Base-by-base conservation (phyloP, 2,329 filamentous ascomycete species). In the Exophiala phaeomuriformis region DNA sequence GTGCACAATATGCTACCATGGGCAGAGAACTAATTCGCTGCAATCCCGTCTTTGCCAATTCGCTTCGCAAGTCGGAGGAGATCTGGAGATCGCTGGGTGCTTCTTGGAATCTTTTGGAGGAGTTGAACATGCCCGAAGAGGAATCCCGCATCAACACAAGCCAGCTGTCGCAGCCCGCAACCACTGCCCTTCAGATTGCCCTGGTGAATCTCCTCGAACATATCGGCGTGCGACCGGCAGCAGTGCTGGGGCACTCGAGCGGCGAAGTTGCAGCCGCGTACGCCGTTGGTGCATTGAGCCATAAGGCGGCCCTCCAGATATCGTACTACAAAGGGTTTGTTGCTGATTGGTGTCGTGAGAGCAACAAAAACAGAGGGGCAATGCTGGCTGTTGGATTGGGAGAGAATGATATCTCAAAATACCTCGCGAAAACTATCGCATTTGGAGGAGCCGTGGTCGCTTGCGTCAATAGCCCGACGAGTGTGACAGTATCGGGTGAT, bases 1-100 rank as follows among this genome's bases (percentile, higher is more conserved):
- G 69, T 1, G 65, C 69, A 2, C 68, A 71, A 37, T 71, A 66
- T 64, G 37, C 60, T 1, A 56, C 45, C 0, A 71, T 71, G 69
- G 69, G 67, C 1, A 45, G 47, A 31, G 59, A 62, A 10, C 57
- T 71, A 3, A 40, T 70, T 28, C 37, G 19, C 6, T n/a, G 7
- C 7, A 8, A 41, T 27, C 9, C 37, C 5, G 19, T 12, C 5
- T 41, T 41, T 41, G 5, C 6, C 8, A n/a, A 7, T 12, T 8
- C 6, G 5, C 6, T 41, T 7, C 6, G 5, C 5, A 12, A 7
- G 19, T 7, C 37, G 5, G 10, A 41, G 5, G 6, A 12, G 37
- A 8, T 8, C 37, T 12, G 2, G 37, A 7, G n/a, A 12, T n/a
- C 9, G 8, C n/a, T 41, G 37, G 37, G 37, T 12, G 5, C 6